Percentiles rank a stretch among this genome's conserved stretches.
Evolutionary conservation across 208 protist genomes (phyloP).

Genomic region (Wallacemonas collosoma): DNA sequence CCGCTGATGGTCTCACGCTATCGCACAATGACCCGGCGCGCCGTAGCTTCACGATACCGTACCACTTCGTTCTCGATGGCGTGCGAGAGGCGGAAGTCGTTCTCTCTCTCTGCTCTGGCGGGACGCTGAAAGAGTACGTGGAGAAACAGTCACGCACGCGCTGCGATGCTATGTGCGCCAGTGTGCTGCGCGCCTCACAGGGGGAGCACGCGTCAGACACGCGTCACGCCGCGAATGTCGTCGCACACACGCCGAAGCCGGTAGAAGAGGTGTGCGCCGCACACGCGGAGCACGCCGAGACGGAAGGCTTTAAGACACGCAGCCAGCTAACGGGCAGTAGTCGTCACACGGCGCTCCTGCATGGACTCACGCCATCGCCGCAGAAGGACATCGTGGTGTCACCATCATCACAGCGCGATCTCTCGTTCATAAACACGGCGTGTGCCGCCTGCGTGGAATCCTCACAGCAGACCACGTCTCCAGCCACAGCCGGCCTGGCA

Average conservation of each 20-base stretch:
- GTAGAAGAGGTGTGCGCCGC: background rate
- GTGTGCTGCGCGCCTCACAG: background rate
- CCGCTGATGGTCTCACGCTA: background rate
- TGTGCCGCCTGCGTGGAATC: too few species aligned
- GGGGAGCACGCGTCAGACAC: background rate
- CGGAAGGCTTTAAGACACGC: background rate
- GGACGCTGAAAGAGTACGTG: slow-evolving; percentile 4
- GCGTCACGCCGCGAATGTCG: too few species aligned
- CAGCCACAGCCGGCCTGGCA: background rate
- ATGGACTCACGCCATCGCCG: too few species aligned
- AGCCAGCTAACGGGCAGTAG: background rate
- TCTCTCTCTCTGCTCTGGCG: slow-evolving; percentile 11
- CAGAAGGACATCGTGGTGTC: too few species aligned
- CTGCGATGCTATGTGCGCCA: too few species aligned
- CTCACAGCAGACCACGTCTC: too few species aligned
- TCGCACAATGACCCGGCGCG: too few species aligned
- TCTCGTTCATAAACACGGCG: too few species aligned
- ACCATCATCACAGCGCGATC: too few species aligned
- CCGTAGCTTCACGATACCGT: background rate
- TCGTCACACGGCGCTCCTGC: background rate
- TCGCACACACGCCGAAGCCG: too few species aligned
- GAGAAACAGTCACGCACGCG: background rate
- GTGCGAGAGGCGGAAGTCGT: slow-evolving; percentile 5
- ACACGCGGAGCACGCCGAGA: background rate
- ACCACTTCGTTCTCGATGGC: background rate